These are phyloP conservation scores for Exserohilum rostratum DNA, from an alignment of 2,329 filamentous ascomycete species.

Conservation along the genomic window DNA sequence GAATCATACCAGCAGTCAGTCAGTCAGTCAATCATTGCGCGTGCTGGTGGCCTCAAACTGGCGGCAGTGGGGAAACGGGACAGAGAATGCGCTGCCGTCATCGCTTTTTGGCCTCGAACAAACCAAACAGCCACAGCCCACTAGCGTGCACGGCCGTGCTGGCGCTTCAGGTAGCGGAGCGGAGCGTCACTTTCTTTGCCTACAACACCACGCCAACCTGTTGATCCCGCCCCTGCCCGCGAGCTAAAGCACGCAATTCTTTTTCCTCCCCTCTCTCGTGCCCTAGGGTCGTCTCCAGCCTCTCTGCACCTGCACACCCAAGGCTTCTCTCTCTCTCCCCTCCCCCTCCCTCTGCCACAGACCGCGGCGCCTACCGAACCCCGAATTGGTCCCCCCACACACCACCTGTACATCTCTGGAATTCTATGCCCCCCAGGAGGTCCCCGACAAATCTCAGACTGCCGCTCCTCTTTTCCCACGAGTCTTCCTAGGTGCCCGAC, in stretches of 20 bases:
- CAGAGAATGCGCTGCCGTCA: constrained; percentile 28
- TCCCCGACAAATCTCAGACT: constrained; percentile 27
- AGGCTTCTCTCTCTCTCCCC: neutral
- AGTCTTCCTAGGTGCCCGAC: constrained; percentile 40
- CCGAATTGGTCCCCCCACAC: constrained; percentile 35
- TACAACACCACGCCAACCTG: constrained; percentile 29
- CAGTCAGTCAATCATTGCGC: too few relatives aligned
- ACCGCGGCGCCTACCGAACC: constrained; percentile 6
- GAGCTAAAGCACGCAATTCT: constrained; percentile 30
- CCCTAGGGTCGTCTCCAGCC: neutral
- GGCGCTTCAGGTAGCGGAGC: constrained; percentile 14
- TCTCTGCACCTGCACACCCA: constrained; percentile 7
- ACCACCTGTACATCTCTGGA: constrained; percentile 33
- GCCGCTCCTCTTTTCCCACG: constrained; percentile 26
- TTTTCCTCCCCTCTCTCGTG: constrained; percentile 2
- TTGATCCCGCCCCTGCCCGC: constrained; percentile 20
- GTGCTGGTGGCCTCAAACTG: constrained; percentile 12
- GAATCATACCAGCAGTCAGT: too few relatives aligned
- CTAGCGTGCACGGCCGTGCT: constrained; percentile 13
- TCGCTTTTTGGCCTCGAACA: constrained; percentile 17
- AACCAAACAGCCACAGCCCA: constrained; percentile 15
- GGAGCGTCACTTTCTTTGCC: constrained; percentile 20
- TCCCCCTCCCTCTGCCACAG: neutral
- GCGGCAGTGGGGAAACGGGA: constrained; percentile 15
- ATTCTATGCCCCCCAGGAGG: constrained; percentile 42